Evolutionary conservation across 1,284 basidiomycete genomes (phyloP), one percentile per base, ranked within the genome.

Genomic region (Neonothopanus nambi): DNA sequence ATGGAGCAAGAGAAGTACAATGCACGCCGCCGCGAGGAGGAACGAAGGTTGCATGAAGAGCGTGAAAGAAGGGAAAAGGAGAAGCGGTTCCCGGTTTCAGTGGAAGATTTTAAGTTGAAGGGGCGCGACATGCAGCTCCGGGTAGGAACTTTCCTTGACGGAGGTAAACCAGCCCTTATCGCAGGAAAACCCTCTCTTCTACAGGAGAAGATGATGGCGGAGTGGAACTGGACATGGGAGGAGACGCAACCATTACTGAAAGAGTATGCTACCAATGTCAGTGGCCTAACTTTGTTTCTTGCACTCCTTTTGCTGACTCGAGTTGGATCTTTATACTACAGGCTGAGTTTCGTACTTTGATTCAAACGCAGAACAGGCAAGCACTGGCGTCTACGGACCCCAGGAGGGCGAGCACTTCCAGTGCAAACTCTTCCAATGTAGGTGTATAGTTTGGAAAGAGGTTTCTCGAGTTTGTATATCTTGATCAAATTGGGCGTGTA

Each of bases 31-130:
- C 15, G 51, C 15, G 45, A 53, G 30, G 51, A 53, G 42, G 45
- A 53, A 24, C n/a, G 26, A 30, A 18, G 37, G 4, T 26, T 18
- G 12, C 38, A 21, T n/a, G 51, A 26, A 30, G 36, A 53, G 28
- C 21, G 30, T 12, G 45, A 48, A 20, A 39, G 36, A 20, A 45
- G 45, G 24, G 23, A 43, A 17, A 12, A 21, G 7, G 51, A 45
- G 24, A 45, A 30, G 26, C 33, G 13, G 18, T 53, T 53, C 8
- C 51, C 45, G 13, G 35, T 26, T 15, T 47, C 51, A 15, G 7
- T 46, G 13, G 45, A 45, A 17, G 51, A 53, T 9, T 46, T 53
- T 9, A 36, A 48, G 9, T 18, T 17, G 17, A 53, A 53, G 38
- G 44, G 37, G 11, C 45, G 20, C 13, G 44, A 47, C 9, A 40